Percentiles rank a stretch among this genome's conserved stretches.
phyloP scores from a whole-genome alignment of 495 filamentous ascomycete species.

The Lepidopterella palustris region DNA sequence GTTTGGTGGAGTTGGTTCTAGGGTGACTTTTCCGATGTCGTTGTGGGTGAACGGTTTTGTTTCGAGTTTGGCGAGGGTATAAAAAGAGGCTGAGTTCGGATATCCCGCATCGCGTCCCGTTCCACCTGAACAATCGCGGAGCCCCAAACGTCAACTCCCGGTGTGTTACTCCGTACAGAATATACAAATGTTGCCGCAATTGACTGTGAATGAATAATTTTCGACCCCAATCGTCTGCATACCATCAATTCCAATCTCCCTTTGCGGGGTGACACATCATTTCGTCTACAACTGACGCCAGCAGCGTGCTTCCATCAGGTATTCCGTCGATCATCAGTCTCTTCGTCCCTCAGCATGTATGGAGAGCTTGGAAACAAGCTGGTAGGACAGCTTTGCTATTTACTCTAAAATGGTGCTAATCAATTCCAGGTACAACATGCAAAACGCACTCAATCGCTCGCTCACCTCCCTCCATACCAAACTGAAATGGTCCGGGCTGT shows the following conservation, averaged over 20 bases:
- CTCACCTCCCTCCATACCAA: conserved; percentile 87
- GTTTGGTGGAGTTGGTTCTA: no score
- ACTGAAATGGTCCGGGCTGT: conserved; percentile 84
- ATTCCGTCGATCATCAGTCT: background rate
- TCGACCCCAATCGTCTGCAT: no score
- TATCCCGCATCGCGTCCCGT: no score
- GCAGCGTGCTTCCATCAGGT: background rate
- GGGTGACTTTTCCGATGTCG: no score
- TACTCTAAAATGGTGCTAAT: conserved; percentile 1
- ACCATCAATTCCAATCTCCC: background rate
- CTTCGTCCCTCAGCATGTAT: conserved; percentile 55
- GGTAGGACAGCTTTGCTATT: conserved; percentile 22
- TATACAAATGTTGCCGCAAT: no score
- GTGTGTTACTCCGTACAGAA: no score
- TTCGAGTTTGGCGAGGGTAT: no score
- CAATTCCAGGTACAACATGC: conserved; percentile 78
- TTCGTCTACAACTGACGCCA: conserved; percentile 1
- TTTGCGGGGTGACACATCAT: background rate
- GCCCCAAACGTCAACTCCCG: no score
- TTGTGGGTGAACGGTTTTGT: no score
- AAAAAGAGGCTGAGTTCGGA: no score
- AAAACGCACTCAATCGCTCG: conserved; percentile 85
- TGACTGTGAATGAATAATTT: no score
- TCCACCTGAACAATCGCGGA: no score
- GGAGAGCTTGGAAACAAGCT: conserved; percentile 82